phyloP scores from a whole-genome alignment of 345 rosid species.

The Lumnitzera littorea region DNA sequence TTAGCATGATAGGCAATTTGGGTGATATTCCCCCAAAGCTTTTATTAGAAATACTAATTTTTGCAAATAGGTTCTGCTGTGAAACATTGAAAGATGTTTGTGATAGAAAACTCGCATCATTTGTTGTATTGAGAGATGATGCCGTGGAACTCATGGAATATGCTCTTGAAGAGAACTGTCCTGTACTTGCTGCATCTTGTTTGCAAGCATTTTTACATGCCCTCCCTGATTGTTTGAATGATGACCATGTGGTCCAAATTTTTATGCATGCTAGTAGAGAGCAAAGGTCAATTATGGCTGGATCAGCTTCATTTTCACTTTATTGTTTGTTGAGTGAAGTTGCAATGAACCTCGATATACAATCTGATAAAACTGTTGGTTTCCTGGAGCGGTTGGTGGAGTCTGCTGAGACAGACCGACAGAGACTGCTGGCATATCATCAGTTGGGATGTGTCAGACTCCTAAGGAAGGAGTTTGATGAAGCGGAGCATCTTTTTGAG shows the following conservation, averaged over 20 bases:
- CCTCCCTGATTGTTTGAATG: constrained; percentile 71
- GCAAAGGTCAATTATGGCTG: constrained; percentile 66
- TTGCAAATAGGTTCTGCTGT: constrained; percentile 92
- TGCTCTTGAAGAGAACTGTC: constrained; percentile 71
- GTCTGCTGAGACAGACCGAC: constrained; percentile 61
- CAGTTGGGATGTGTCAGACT: constrained; percentile 84
- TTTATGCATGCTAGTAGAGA: constrained; percentile 44
- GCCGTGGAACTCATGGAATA: constrained; percentile 89
- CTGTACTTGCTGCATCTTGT: constrained; percentile 82
- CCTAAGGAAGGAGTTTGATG: constrained; percentile 69
- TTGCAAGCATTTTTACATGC: constrained; percentile 71
- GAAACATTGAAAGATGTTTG: constrained; percentile 84
- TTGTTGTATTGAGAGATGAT: constrained; percentile 60
- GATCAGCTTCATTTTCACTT: constrained; percentile 66
- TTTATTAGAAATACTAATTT: constrained; percentile 71
- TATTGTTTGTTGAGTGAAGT: constrained; percentile 87
- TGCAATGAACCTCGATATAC: constrained; percentile 67
- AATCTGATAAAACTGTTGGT: constrained; percentile 53
- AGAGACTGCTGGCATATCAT: constrained; percentile 80
- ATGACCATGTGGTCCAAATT: constrained; percentile 58
- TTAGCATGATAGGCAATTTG: constrained; percentile 57
- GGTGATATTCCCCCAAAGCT: constrained; percentile 44
- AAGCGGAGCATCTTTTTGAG: constrained; percentile 68
- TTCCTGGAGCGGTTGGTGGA: constrained; percentile 61
- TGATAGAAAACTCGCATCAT: constrained; percentile 74